Evolutionary conservation across 2,329 filamentous ascomycete species (phyloP), one percentile per base, ranked within the genome.

Genomic region (Cladosporium sp.): DNA sequence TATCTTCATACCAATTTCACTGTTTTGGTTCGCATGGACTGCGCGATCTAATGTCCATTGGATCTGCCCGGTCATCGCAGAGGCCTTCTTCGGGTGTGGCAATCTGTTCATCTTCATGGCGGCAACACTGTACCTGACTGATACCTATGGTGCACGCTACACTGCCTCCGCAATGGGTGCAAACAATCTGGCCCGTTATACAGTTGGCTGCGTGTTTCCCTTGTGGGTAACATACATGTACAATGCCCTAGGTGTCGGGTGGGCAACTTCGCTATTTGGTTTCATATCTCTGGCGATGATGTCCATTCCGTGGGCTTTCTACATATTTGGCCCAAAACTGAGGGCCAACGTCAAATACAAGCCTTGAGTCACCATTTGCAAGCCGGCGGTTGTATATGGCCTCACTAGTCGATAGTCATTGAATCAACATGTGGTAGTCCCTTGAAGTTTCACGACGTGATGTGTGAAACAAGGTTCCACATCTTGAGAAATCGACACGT

Each of bases 131-230:
- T 88, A 86, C 68, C 78, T 82, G 0, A 75, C 81, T 2, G 86
- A 88, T 69, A 81, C 81, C 0, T 89, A 87, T 68, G 79, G 82
- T 5, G 77, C 78, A 8, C 81, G 82, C 2, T 78, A 77, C 40
- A 81, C 85, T 0, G 86, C 86, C 0, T 86, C 83, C 67, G 85
- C 85, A 0, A 76, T 83, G 52, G 84, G 83, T 8, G 86, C 87
- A 1, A 88, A 87, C 66, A 81, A 82, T 1, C 76, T 89, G 21
- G 77, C 84, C 1, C 76, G 87, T 31, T 89, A 88, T 67, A 74
- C 75, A 0, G 79, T 88, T 5, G 84, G 84, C 0, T 84, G 82
- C 0, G 82, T 80, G 0, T 89, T 89, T 62, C 87, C 87, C 0
- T 72, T 89, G 0, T 89, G 88, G 35, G 64, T 63, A 3, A 62